A percentile compares a stretch with the other conserved stretches of the same genome.
These are phyloP conservation scores for Ulota crispa DNA, from an alignment of 225 moss, liverwort and hornwort genomes.

Conservation along the genomic window DNA sequence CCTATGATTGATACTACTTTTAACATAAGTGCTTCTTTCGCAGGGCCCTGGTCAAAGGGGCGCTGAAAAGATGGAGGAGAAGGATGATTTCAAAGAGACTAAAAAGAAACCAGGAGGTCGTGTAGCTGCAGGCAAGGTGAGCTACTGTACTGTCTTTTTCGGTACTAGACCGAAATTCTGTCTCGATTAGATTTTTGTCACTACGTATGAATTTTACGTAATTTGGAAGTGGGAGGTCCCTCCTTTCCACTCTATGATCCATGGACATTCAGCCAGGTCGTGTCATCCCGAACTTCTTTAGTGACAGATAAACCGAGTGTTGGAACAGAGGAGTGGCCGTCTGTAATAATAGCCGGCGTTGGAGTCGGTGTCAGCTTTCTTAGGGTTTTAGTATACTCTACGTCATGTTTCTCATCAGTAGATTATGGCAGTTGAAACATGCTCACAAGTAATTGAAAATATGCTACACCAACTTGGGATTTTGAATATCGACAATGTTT, in stretches of 20 bases:
- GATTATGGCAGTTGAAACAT: not conserved
- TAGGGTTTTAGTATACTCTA: not conserved
- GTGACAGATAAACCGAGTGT: not conserved
- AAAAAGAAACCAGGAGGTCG: conserved; percentile 45
- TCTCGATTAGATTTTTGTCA: not conserved
- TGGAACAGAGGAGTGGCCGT: not conserved
- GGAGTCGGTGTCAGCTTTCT: not conserved
- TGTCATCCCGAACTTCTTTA: not conserved
- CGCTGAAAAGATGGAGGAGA: conserved; percentile 20
- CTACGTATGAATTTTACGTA: not conserved
- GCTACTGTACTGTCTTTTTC: not conserved
- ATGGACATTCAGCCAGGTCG: not conserved
- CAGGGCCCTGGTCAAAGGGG: conserved; percentile 39
- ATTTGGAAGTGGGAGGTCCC: not conserved
- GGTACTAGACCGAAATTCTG: not conserved
- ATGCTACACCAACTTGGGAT: not conserved
- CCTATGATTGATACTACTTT: not conserved
- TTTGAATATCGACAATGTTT: not conserved
- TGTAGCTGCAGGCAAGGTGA: conserved; percentile 43
- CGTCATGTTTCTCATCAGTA: not conserved
- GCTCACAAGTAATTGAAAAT: not conserved
- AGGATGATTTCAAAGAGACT: conserved; percentile 26
- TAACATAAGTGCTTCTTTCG: not conserved
- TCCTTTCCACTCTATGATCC: not conserved
- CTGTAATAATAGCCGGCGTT: not conserved